phyloP scores from a whole-genome alignment of 768 basidiomycete species.

The Saitozyma sp. region DNA sequence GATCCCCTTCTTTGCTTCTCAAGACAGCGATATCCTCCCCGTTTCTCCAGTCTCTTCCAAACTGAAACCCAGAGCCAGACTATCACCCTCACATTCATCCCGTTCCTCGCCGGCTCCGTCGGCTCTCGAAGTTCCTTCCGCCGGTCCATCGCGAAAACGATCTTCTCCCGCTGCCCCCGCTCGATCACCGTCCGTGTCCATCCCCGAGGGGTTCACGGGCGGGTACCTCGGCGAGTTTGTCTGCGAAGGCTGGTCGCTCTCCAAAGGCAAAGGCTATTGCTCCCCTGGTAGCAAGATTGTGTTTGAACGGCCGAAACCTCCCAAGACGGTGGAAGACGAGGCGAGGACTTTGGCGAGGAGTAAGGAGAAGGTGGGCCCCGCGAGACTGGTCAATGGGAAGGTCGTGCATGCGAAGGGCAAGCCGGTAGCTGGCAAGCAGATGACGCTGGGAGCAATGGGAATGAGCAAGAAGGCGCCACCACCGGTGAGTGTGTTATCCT shows the following conservation, averaged over 20 bases:
- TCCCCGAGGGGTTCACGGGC: slow-evolving; percentile 28
- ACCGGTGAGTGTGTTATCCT: slow-evolving; percentile 9
- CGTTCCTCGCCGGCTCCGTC: not conserved
- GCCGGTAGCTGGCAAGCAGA: slow-evolving; percentile 39
- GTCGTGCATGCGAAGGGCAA: slow-evolving; percentile 40
- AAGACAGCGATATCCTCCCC: slow-evolving; percentile 28
- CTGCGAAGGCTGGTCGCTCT: slow-evolving; percentile 49
- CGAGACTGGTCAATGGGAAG: slow-evolving; percentile 48
- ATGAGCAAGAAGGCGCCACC: slow-evolving; percentile 36
- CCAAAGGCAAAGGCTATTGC: slow-evolving; percentile 51
- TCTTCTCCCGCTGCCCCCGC: slow-evolving; percentile 22
- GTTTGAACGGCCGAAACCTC: slow-evolving; percentile 42
- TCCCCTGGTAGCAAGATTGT: slow-evolving; percentile 39
- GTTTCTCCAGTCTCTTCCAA: slow-evolving; percentile 3
- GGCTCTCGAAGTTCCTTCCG: not conserved
- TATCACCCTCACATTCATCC: too few relatives aligned
- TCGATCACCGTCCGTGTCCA: slow-evolving; percentile 17
- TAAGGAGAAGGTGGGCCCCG: slow-evolving; percentile 36
- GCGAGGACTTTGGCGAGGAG: slow-evolving; percentile 12
- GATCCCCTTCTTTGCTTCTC: slow-evolving; percentile 6
- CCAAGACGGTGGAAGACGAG: slow-evolving; percentile 29
- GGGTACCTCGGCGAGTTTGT: slow-evolving; percentile 50
- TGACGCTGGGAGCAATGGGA: slow-evolving; percentile 45
- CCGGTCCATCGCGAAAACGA: not conserved
- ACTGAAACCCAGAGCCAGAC: too few relatives aligned